phyloP scores from a whole-genome alignment of 2,329 filamentous ascomycete species.

The Neopestalotiopsis sp. region DNA sequence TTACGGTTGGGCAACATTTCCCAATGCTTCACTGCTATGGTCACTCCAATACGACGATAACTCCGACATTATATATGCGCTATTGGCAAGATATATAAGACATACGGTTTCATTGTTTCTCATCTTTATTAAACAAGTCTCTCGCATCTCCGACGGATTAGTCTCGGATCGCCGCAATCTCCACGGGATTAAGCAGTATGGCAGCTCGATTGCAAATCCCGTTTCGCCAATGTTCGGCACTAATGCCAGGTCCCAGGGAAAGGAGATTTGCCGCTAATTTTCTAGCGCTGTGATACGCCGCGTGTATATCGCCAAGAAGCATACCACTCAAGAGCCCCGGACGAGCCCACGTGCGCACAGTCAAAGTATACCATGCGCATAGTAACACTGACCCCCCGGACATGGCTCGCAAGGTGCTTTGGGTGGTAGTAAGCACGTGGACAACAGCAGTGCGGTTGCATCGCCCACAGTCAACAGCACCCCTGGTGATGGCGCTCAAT shows the following conservation, averaged over 20 bases:
- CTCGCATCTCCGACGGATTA: not conserved
- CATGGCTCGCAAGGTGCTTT: too few relatives aligned
- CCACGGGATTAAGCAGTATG: not conserved
- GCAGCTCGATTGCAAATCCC: not conserved
- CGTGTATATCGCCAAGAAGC: not conserved
- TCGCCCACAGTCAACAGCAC: not conserved
- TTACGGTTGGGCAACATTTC: too few relatives aligned
- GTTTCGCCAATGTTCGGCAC: slow-evolving; percentile 11
- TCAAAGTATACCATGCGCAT: not conserved
- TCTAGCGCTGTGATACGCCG: slow-evolving; percentile 3
- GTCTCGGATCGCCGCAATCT: not conserved
- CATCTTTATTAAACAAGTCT: too few relatives aligned
- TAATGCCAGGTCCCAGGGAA: not conserved
- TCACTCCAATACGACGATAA: too few relatives aligned
- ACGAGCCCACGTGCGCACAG: slow-evolving; percentile 11
- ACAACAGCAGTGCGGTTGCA: not conserved
- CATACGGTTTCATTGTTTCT: too few relatives aligned
- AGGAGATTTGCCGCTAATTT: slow-evolving; percentile 5
- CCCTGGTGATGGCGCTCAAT: not conserved
- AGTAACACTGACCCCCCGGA: not conserved
- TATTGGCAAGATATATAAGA: too few relatives aligned
- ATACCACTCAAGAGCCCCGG: slow-evolving; percentile 1
- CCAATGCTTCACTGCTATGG: too few relatives aligned
- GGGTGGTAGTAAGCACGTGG: not conserved
- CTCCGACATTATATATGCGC: too few relatives aligned